Conservation (phyloP, 371 early-diverging fungal species). For the Parasitella parasitica region DNA sequence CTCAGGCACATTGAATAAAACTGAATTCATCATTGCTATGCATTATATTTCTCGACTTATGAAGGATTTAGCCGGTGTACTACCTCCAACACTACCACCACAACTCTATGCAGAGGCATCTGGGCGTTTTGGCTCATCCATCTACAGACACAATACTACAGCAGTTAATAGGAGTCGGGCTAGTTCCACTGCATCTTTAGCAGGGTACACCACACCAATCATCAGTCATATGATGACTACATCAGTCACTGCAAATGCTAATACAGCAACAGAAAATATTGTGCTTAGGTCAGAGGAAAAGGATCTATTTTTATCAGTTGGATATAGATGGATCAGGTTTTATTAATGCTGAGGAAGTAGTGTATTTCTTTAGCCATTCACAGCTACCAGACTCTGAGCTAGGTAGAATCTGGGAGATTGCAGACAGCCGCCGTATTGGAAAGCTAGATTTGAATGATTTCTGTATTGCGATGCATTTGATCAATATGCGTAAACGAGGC, state of each 20-base stretch:
- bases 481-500: constrained; percentile 7
- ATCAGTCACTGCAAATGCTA: not conserved
- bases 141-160: not conserved
- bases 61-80: constrained; percentile 45
- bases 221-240: not conserved
- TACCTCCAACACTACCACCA: constrained; percentile 51
- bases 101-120: constrained; percentile 48
- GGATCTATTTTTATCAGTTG: constrained; percentile 6
- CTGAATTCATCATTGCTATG: constrained; percentile 75
- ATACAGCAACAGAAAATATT: not conserved
- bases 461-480: constrained; percentile 21
- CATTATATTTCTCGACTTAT: constrained; percentile 62
- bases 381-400: constrained; percentile 58
- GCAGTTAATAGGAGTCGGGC: not conserved
- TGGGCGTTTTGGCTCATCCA: constrained; percentile 11
- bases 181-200: not conserved
- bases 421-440: constrained; percentile 10
- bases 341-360: constrained; percentile 8
- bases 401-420: constrained; percentile 41
- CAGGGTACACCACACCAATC: not conserved
- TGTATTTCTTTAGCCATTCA: constrained; percentile 74
- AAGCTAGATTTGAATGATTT: constrained; percentile 16
- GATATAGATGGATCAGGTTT: constrained; percentile 4
- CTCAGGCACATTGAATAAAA: constrained; percentile 55
- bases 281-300: not conserved